A percentile compares a stretch with the other conserved stretches of the same genome.
Evolutionary conservation across 2,329 filamentous ascomycete genomes (phyloP).

Genomic region (Cercospora janseana): DNA sequence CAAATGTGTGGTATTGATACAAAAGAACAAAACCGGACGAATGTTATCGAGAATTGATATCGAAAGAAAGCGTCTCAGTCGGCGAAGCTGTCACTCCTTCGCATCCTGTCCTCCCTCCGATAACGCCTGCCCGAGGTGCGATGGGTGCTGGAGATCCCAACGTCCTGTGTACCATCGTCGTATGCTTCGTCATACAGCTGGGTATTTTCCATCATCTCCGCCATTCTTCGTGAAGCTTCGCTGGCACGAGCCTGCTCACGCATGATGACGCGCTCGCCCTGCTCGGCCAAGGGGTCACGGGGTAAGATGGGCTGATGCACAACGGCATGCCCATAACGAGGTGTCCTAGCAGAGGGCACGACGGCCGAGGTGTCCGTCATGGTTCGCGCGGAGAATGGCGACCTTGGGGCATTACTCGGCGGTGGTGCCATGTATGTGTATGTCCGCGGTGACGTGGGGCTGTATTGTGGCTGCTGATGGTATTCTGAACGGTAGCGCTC

Average conservation of each 20-base stretch:
- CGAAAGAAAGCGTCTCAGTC: not conserved
- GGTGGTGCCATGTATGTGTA: slow-evolving; percentile 9
- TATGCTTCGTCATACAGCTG: slow-evolving; percentile 4
- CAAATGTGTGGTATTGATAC: no score
- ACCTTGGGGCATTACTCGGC: not conserved
- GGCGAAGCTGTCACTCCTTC: not conserved
- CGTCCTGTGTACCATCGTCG: not conserved
- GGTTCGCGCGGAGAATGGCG: slow-evolving; percentile 13
- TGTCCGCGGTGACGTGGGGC: slow-evolving; percentile 4
- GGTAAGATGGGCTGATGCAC: slow-evolving; percentile 13
- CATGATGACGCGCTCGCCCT: slow-evolving; percentile 13
- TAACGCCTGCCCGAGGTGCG: not conserved
- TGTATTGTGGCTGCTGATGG: slow-evolving; percentile 2
- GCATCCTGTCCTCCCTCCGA: not conserved
- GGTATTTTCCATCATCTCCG: not conserved
- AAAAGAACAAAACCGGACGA: no score
- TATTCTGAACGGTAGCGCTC: slow-evolving; percentile 1
- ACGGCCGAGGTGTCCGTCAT: slow-evolving; percentile 10
- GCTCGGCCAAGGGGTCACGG: slow-evolving; percentile 11
- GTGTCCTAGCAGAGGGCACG: slow-evolving; percentile 4
- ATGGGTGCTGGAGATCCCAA: not conserved
- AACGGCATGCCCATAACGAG: slow-evolving; percentile 13
- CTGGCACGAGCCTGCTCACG: slow-evolving; percentile 13
- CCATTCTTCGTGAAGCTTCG: not conserved
- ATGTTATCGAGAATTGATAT: no score